These are phyloP conservation scores for Glonium stellatum DNA, from an alignment of 495 filamentous ascomycete species.

Conservation along the genomic window DNA sequence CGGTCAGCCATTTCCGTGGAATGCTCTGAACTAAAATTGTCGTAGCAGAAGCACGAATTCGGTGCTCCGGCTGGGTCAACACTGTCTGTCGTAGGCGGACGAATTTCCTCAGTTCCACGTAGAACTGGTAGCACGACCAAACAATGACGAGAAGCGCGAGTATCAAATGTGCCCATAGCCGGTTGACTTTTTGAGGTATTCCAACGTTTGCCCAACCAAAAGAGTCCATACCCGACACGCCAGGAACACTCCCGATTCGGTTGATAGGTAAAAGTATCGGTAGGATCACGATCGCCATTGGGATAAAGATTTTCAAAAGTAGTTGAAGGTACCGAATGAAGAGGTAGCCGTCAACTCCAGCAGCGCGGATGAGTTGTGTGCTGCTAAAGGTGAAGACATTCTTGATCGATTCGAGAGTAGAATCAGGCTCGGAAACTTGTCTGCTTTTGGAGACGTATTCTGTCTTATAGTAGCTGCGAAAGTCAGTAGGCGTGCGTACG, in stretches of 20 bases:
- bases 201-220: slow-evolving; percentile 78
- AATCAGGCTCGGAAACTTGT: slow-evolving; percentile 13
- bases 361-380: slow-evolving; percentile 22
- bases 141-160: slow-evolving; percentile 73
- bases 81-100: slow-evolving; percentile 91
- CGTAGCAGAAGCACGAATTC: slow-evolving; percentile 89
- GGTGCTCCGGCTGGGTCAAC: slow-evolving; percentile 90
- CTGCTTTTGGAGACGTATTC: slow-evolving; percentile 23
- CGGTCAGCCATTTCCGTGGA: slow-evolving; percentile 77
- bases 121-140: slow-evolving; percentile 85
- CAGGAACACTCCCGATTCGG: slow-evolving; percentile 13
- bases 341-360: slow-evolving; percentile 92
- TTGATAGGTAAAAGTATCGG: slow-evolving; percentile 87
- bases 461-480: slow-evolving; percentile 25
- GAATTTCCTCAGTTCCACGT: slow-evolving; percentile 80
- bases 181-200: slow-evolving; percentile 51
- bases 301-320: slow-evolving; percentile 84
- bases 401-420: slow-evolving; percentile 25
- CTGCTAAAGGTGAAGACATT: slow-evolving; percentile 27
- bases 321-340: slow-evolving; percentile 93
- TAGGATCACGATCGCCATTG: slow-evolving; percentile 68
- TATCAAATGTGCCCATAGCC: slow-evolving; percentile 85
- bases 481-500: not conserved
- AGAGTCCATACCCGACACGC: slow-evolving; percentile 45
- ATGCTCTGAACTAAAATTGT: slow-evolving; percentile 90